Evolutionary conservation across 371 early-diverging fungal genomes (phyloP).

Genomic region (Apophysomyces sp.): DNA sequence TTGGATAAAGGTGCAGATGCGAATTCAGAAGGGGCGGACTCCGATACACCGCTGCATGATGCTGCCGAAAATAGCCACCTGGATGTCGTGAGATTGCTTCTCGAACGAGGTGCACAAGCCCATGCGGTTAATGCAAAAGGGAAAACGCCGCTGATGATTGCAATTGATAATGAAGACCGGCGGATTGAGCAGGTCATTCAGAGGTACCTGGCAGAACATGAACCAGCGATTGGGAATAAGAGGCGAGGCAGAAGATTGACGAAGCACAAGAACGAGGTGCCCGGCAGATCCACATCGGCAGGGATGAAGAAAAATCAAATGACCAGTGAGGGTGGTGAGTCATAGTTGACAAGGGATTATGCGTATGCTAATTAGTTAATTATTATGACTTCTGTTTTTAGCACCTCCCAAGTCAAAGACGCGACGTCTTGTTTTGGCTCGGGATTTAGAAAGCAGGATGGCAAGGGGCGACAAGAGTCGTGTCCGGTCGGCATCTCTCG

Average conservation of each 20-base stretch:
- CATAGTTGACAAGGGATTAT: background rate
- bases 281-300: background rate
- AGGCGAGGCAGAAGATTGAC: background rate
- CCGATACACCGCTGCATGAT: conserved; percentile 81
- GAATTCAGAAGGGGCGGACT: conserved; percentile 68
- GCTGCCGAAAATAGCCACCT: conserved; percentile 70
- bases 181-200: conserved; percentile 28
- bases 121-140: conserved; percentile 53
- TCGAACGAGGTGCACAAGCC: conserved; percentile 59
- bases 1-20: conserved; percentile 72
- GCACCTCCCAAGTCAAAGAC: conserved; percentile 19
- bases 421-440: conserved; percentile 26
- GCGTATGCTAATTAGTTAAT: background rate
- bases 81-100: conserved; percentile 61
- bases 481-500: background rate
- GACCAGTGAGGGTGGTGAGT: no score
- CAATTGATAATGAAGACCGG: conserved; percentile 45
- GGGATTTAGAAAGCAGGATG: conserved; percentile 13
- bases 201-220: background rate
- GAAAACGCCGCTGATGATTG: conserved; percentile 56
- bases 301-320: background rate
- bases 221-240: background rate
- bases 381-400: background rate
- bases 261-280: background rate
- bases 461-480: background rate